Evolutionary conservation across 2,329 filamentous ascomycete species (phyloP).

Genomic region (Pseudogymnoascus sp.): DNA sequence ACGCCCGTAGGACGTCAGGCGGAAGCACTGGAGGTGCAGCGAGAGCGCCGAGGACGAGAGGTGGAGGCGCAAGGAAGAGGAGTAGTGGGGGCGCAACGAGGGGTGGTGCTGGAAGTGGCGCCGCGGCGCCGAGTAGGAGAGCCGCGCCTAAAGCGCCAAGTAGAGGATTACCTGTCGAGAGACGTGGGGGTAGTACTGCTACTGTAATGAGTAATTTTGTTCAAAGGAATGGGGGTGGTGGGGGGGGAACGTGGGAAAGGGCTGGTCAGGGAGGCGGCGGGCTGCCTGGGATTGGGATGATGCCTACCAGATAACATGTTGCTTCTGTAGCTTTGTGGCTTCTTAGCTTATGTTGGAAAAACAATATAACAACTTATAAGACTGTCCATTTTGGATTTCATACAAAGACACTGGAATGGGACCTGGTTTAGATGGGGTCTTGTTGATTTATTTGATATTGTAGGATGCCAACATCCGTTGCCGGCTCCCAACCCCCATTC

Average conservation of each 20-base stretch:
- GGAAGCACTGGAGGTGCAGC: background rate
- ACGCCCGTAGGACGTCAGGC: background rate
- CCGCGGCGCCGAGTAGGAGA: background rate
- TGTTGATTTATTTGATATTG: background rate
- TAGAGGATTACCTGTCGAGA: background rate
- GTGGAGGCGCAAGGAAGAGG: background rate
- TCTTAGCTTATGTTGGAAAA: background rate
- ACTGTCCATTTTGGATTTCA: background rate
- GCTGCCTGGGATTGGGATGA: conserved; percentile 7
- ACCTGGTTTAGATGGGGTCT: background rate
- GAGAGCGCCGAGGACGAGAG: background rate
- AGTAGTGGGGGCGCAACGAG: background rate
- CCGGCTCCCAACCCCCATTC: background rate
- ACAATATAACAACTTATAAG: background rate
- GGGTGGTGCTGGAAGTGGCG: background rate
- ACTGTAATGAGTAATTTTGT: conserved; percentile 8
- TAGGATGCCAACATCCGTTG: background rate
- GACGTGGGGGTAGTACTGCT: background rate
- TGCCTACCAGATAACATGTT: conserved; percentile 8
- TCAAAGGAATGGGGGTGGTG: background rate
- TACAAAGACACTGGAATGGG: background rate
- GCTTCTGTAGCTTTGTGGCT: background rate
- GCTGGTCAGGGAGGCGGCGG: background rate
- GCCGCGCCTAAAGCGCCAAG: background rate
- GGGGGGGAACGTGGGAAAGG: background rate